Conservation (phyloP, 108 stramenopile genomes). For the Skeletonema tropicum region DNA sequence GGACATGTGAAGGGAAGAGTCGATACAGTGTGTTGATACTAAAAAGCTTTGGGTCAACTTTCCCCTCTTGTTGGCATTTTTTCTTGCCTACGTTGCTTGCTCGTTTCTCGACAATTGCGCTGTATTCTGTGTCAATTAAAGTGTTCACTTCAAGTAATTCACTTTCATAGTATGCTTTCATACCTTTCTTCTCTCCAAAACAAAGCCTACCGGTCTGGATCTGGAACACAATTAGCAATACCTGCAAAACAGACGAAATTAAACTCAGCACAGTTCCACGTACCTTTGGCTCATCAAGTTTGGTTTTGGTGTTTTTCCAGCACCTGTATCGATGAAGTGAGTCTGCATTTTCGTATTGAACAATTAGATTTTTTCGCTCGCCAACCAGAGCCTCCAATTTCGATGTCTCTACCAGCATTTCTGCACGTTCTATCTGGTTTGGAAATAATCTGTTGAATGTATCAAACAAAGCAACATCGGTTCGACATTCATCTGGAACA, state of each 20-base stretch:
- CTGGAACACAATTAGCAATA: background rate
- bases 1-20: conserved; percentile 5
- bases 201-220: conserved; percentile 17
- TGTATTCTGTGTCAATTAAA: conserved; percentile 22
- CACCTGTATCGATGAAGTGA: conserved; percentile 38
- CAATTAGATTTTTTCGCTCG: conserved; percentile 42
- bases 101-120: conserved; percentile 30
- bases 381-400: conserved; percentile 32
- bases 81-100: conserved; percentile 1
- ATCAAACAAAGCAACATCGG: conserved; percentile 53
- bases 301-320: conserved; percentile 16
- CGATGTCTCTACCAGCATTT: conserved; percentile 56
- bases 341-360: conserved; percentile 47
- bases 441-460: conserved; percentile 69
- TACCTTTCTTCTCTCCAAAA: conserved; percentile 27
- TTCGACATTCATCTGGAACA: conserved; percentile 51
- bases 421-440: conserved; percentile 55
- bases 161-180: conserved; percentile 29
- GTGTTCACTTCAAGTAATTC: conserved; percentile 11
- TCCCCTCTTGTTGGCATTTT: background rate
- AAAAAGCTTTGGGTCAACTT: background rate
- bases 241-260: background rate
- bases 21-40: conserved; percentile 2
- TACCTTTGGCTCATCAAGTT: conserved; percentile 36
- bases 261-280: background rate